Base-by-base conservation (phyloP, 2,329 filamentous ascomycete genomes). In the Colletotrichum tropicale region DNA sequence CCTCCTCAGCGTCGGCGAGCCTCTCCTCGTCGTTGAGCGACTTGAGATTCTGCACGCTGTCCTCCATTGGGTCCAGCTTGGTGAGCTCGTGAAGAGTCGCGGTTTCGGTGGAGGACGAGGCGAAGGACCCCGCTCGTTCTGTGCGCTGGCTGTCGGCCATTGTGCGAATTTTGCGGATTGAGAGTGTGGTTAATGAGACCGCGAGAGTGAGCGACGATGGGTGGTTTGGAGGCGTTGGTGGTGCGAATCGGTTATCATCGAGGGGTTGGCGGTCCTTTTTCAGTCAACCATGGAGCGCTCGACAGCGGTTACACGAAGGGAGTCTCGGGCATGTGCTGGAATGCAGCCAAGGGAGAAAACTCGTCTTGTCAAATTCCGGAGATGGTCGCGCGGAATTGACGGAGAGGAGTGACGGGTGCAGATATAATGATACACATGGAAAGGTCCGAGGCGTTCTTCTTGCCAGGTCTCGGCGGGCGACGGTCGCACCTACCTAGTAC, bases 21-120 rank as follows among this genome's bases (percentile, higher is more conserved):
- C 84, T 81, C 62, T 88, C 86, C 66, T 85, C 77, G n/a, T 86
- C 84, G 24, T 81, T 79, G 5, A 80, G 79, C 6, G 77, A 72
- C 15, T 80, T 82, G 69, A 82, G 78, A 70, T 82, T 80, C 67
- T 83, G 81, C 16, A 79, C 75, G 74, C 79, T 79, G 60, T 84
- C 84, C 21, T 84, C 83, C 30, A 79, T 77, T 24, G 79, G 78
- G 21, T 85, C 82, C 64, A 82, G 71, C 73, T 83, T 83, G 71
- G 84, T 85, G 69, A 82, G 82, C 64, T 83, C 82, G 26, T 84
- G 82, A 12, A 80, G 78, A 26, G 83, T 82, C 8, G 79, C 79
- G 6, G 82, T 77, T 30, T 82, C 80, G 36, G 81, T 84, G n/a
- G 84, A 80, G 10, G 85, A 85, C 61, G 82, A 83, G 48, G 80